These are phyloP conservation scores for Thalia dealbata DNA, from an alignment of 176 grass and related monocot species.

Conservation along the genomic window DNA sequence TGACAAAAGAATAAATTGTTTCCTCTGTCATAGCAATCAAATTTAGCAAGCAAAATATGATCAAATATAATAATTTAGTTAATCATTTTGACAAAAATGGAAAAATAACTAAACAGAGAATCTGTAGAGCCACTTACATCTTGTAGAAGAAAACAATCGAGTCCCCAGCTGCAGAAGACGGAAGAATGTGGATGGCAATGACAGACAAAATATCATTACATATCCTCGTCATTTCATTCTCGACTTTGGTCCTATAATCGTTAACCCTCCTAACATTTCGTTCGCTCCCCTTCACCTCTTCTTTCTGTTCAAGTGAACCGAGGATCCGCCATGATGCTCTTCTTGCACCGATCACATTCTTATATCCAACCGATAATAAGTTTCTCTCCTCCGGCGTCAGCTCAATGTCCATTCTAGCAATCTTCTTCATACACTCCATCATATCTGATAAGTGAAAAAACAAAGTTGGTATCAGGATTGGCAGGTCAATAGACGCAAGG, in stretches of 20 bases:
- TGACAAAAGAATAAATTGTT: too few relatives aligned
- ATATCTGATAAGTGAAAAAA: constrained; percentile 34
- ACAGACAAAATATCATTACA: constrained; percentile 78
- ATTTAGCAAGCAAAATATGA: too few relatives aligned
- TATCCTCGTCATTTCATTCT: constrained; percentile 51
- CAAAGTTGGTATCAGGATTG: too few relatives aligned
- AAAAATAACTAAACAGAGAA: not conserved
- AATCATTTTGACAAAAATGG: not conserved
- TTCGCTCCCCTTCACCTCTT: constrained; percentile 25
- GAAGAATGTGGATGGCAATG: constrained; percentile 89
- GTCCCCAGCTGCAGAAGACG: constrained; percentile 49
- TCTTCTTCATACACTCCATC: constrained; percentile 65
- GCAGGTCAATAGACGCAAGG: too few relatives aligned
- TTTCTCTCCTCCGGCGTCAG: constrained; percentile 69
- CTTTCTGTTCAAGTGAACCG: constrained; percentile 40
- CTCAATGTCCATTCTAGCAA: constrained; percentile 87
- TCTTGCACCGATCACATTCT: constrained; percentile 57
- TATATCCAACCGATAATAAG: constrained; percentile 69
- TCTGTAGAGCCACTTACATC: constrained; percentile 42
- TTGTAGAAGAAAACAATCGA: constrained; percentile 84
- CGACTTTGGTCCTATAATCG: constrained; percentile 56
- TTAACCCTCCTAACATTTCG: constrained; percentile 33
- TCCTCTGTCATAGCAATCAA: too few relatives aligned
- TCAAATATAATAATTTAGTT: not conserved
- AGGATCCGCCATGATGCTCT: constrained; percentile 79